These are phyloP conservation scores for Phialocephala subalpina DNA, from an alignment of 2,329 filamentous ascomycete genomes.

Conservation along the genomic window DNA sequence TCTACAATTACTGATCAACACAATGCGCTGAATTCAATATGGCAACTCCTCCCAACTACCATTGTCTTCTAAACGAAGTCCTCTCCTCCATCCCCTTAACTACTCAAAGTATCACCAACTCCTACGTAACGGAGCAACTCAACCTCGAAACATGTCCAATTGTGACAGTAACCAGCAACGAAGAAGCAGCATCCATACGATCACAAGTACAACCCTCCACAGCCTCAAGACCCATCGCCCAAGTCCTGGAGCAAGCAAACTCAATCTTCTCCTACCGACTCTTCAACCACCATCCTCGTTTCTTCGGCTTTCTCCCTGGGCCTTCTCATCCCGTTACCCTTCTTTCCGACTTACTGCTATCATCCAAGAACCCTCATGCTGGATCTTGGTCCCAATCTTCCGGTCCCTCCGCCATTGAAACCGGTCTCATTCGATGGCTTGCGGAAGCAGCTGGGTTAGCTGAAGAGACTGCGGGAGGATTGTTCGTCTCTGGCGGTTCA, in stretches of 20 bases:
- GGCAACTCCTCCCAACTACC: not conserved
- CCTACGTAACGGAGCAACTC: not conserved
- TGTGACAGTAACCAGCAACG: not conserved
- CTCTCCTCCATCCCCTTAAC: not conserved
- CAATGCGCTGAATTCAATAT: not conserved
- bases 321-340: conserved; percentile 18
- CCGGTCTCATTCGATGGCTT: conserved; percentile 13
- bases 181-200: not conserved
- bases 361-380: conserved; percentile 18
- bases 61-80: not conserved
- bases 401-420: conserved; percentile 17
- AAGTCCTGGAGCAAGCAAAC: not conserved
- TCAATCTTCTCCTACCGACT: conserved; percentile 16
- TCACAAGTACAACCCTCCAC: not conserved
- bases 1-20: no score
- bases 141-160: not conserved
- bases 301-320: conserved; percentile 17
- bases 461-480: conserved; percentile 12
- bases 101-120: not conserved
- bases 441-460: conserved; percentile 6
- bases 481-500: conserved; percentile 21
- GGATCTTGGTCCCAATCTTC: conserved; percentile 21
- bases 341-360: conserved; percentile 18
- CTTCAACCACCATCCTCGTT: conserved; percentile 12
- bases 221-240: not conserved